phyloP scores from a whole-genome alignment of 106 monocot species.

The Allium fistulosum region DNA sequence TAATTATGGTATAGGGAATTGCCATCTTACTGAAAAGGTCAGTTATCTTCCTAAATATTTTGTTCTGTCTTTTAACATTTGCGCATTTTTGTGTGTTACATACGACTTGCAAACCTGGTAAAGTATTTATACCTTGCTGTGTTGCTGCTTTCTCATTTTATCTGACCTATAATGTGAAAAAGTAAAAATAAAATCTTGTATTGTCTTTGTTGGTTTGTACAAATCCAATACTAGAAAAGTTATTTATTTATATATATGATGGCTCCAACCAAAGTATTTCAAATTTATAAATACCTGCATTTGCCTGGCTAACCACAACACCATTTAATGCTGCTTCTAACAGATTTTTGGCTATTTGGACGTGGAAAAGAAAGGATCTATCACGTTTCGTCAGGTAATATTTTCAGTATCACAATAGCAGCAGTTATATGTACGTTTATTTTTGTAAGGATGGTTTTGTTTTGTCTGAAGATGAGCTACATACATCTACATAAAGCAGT shows the following conservation, averaged over 20 bases:
- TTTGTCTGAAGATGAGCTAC: too few relatives aligned
- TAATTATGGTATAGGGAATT: slow-evolving; percentile 30
- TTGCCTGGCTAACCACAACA: too few relatives aligned
- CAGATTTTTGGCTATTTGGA: slow-evolving; percentile 88
- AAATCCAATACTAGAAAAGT: too few relatives aligned
- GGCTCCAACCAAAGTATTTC: too few relatives aligned
- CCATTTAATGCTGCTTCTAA: not conserved
- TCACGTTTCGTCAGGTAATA: slow-evolving; percentile 90
- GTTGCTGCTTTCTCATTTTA: not conserved
- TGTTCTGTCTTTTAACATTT: not conserved
- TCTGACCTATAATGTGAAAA: not conserved
- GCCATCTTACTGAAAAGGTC: slow-evolving; percentile 51
- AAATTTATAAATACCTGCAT: too few relatives aligned
- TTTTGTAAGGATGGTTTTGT: not conserved
- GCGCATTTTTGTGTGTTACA: not conserved
- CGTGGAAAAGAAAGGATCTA: slow-evolving; percentile 60
- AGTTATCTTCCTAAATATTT: not conserved
- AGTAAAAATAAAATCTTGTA: too few relatives aligned
- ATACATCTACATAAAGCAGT: too few relatives aligned
- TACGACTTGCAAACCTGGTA: not conserved
- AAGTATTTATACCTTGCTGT: not conserved
- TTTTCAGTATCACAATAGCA: not conserved
- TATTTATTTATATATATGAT: too few relatives aligned
- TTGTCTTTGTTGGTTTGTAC: too few relatives aligned
- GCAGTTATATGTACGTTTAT: not conserved